Percentiles rank a stretch among this genome's conserved stretches.
These are phyloP conservation scores for Chalaropsis thielavioides DNA, from an alignment of 2,329 filamentous ascomycete genomes.

Conservation along the genomic window DNA sequence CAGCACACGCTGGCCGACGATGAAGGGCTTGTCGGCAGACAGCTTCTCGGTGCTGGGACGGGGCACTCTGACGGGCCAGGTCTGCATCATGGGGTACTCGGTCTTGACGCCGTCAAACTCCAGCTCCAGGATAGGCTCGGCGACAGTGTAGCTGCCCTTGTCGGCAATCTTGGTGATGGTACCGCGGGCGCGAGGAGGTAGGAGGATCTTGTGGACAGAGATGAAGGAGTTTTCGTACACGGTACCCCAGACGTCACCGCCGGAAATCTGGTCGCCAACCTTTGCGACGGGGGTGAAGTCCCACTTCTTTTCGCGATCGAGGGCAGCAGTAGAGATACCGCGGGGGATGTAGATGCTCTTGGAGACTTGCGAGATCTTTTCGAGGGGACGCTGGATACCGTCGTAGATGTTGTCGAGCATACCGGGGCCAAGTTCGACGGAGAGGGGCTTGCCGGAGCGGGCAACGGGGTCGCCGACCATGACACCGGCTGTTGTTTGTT, in stretches of 20 bases:
- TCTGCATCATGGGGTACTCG: constrained; percentile 95
- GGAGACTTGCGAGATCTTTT: constrained; percentile 61
- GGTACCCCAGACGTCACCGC: constrained; percentile 87
- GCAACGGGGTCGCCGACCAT: constrained; percentile 86
- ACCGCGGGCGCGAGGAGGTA: constrained; percentile 79
- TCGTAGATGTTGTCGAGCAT: constrained; percentile 99
- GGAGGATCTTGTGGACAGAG: constrained; percentile 79
- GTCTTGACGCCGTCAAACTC: constrained; percentile 96
- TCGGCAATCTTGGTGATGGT: constrained; percentile 81
- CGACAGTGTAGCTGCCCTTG: constrained; percentile 87
- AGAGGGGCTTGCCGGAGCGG: constrained; percentile 87
- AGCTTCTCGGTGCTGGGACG: constrained; percentile 86
- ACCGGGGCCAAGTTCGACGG: constrained; percentile 91
- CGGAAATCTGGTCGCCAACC: constrained; percentile 92
- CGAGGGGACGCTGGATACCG: constrained; percentile 90
- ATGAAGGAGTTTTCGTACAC: constrained; percentile 96
- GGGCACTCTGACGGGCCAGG: constrained; percentile 93
- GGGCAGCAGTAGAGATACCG: constrained; percentile 72
- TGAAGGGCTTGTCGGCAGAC: constrained; percentile 74
- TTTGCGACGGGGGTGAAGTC: constrained; percentile 85
- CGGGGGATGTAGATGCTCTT: constrained; percentile 95
- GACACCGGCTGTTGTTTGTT: constrained; percentile 55
- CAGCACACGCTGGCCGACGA: constrained; percentile 92
- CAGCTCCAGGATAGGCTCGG: constrained; percentile 83
- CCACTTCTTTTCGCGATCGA: constrained; percentile 90